These are phyloP conservation scores for Blastocystis sp. DNA, from an alignment of 352 stramenopile genomes.

Conservation along the genomic window DNA sequence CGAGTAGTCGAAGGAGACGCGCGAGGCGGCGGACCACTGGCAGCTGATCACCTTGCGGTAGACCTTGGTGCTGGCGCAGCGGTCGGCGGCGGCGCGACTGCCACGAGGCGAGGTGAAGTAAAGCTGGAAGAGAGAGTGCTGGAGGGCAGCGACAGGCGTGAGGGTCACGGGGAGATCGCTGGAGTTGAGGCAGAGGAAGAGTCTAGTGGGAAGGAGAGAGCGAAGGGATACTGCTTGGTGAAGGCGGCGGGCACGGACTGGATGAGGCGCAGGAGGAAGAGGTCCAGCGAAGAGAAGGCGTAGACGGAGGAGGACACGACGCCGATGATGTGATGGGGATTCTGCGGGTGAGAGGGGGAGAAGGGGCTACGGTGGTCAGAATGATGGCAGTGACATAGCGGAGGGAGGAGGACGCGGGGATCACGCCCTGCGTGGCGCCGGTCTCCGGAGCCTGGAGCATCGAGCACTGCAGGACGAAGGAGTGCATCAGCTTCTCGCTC, in stretches of 20 bases:
- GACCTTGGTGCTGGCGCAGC: not conserved
- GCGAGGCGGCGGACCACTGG: not conserved
- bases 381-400: conserved; percentile 21
- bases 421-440: not conserved
- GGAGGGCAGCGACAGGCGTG: not conserved
- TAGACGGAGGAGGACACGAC: conserved; percentile 39
- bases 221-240: not conserved
- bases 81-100: not conserved
- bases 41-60: not conserved
- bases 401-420: conserved; percentile 25
- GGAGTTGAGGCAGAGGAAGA: conserved; percentile 21
- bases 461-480: not conserved
- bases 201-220: not conserved
- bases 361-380: not conserved
- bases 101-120: not conserved
- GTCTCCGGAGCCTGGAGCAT: not conserved
- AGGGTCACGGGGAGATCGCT: conserved; percentile 10
- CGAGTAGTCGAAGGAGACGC: conserved; percentile 45
- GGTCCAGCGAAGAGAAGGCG: conserved; percentile 43
- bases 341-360: not conserved
- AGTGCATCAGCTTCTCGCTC: conserved; percentile 2
- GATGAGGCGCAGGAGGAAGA: conserved; percentile 46
- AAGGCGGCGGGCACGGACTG: not conserved
- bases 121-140: conserved; percentile 12
- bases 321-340: not conserved